These are phyloP conservation scores for Avena eriantha DNA, from an alignment of 176 grass and related monocot genomes.

Conservation along the genomic window DNA sequence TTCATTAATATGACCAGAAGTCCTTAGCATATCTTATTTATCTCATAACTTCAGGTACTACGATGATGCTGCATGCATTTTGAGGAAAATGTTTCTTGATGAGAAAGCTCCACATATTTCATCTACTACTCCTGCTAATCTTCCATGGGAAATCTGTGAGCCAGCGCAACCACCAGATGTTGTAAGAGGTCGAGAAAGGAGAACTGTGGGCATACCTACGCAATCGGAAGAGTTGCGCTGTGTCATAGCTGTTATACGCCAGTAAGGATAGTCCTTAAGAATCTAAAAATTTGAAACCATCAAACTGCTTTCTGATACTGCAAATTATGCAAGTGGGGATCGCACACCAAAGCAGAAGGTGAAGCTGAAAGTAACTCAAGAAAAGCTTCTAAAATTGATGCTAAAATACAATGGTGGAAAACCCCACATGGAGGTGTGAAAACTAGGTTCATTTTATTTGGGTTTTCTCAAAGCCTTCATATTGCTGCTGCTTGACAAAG, in stretches of 20 bases:
- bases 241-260: constrained; percentile 92
- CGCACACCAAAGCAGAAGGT: constrained; percentile 99
- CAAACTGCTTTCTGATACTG: constrained; percentile 45
- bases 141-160: constrained; percentile 85
- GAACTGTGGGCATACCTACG: constrained; percentile 74
- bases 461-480: constrained; percentile 29
- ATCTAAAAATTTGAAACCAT: constrained; percentile 21
- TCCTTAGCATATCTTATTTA: constrained; percentile 25
- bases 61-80: constrained; percentile 88
- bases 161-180: constrained; percentile 57
- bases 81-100: constrained; percentile 96
- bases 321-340: constrained; percentile 76
- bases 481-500: constrained; percentile 30
- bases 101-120: constrained; percentile 96
- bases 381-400: constrained; percentile 95
- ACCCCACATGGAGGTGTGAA: constrained; percentile 65
- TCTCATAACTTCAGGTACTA: constrained; percentile 74
- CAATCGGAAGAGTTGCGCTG: constrained; percentile 92
- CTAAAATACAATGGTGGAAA: constrained; percentile 98
- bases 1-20: constrained; percentile 21
- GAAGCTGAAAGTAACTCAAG: constrained; percentile 94
- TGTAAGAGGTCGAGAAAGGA: constrained; percentile 58
- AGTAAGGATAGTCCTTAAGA: constrained; percentile 71
- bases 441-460: constrained; percentile 6
- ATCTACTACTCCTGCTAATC: constrained; percentile 80